Percentiles rank a stretch among this genome's conserved stretches.
Evolutionary conservation across 2,329 filamentous ascomycete species (phyloP).

Genomic region (Trichothecium sympodiale): DNA sequence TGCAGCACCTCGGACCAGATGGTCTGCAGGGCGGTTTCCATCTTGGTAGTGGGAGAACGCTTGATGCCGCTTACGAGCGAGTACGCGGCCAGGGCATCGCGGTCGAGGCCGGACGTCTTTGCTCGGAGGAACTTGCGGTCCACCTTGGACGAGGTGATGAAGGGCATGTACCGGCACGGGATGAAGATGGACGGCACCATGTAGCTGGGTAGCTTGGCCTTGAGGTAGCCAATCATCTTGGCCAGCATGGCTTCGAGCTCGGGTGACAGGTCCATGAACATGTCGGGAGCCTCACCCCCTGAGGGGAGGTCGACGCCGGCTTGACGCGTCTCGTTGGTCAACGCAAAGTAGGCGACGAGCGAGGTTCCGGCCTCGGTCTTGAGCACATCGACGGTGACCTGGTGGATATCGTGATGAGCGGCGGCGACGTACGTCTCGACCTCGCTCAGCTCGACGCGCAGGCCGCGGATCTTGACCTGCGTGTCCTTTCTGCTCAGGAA

Average conservation of each 20-base stretch:
- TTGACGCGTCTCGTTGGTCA: background rate
- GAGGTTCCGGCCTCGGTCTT: conserved; percentile 25
- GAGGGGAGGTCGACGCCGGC: too few species aligned
- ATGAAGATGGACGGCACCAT: conserved; percentile 30
- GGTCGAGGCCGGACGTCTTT: background rate
- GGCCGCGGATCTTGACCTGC: conserved; percentile 2
- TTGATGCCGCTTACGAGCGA: background rate
- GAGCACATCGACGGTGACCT: conserved; percentile 23
- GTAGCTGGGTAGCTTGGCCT: conserved; percentile 10
- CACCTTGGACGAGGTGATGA: conserved; percentile 6
- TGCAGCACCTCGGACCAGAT: conserved; percentile 5
- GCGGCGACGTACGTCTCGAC: conserved; percentile 6
- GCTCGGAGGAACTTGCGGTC: conserved; percentile 3
- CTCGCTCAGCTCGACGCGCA: conserved; percentile 24
- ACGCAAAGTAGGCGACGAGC: conserved; percentile 2
- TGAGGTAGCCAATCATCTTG: conserved; percentile 2
- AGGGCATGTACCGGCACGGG: conserved; percentile 5
- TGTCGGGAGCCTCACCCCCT: background rate
- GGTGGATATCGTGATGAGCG: background rate
- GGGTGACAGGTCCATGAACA: background rate
- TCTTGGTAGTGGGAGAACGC: background rate
- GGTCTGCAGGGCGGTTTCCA: conserved; percentile 1
- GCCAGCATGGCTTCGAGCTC: background rate
- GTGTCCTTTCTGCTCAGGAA: conserved; percentile 1
- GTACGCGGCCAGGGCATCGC: background rate